Conservation (phyloP, 345 rosid species). For the Eucalyptus erythrocorys region DNA sequence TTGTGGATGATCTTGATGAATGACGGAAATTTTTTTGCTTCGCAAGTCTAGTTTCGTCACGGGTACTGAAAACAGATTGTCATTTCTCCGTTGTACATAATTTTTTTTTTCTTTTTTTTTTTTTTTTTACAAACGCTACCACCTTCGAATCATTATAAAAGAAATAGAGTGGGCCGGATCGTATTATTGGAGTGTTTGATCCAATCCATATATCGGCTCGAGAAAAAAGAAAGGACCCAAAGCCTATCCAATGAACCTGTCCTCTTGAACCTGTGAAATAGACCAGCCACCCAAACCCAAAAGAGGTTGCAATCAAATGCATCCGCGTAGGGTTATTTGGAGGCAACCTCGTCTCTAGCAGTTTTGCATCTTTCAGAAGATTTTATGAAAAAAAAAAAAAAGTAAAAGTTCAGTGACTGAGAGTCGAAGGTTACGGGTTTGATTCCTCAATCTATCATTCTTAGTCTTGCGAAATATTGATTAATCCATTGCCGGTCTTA, state of each 20-base stretch:
- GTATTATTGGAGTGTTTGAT: neutral
- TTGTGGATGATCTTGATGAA: neutral
- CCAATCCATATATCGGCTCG: neutral
- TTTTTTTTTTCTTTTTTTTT: too few species aligned
- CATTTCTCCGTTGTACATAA: neutral
- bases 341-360: neutral
- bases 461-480: rapidly evolving
- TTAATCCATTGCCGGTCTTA: neutral
- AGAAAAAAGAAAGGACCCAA: neutral
- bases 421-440: rapidly evolving
- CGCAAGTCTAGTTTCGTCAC: neutral
- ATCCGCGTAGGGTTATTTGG: neutral
- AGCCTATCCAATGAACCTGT: neutral
- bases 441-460: neutral
- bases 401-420: neutral
- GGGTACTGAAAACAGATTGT: neutral
- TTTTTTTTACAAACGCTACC: neutral
- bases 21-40: neutral
- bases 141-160: neutral
- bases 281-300: neutral
- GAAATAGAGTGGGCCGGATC: neutral
- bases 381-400: neutral
- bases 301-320: neutral
- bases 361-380: neutral
- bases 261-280: neutral